phyloP scores from a whole-genome alignment of 768 basidiomycete genomes.

The Leucocoprinus birnbaumii region DNA sequence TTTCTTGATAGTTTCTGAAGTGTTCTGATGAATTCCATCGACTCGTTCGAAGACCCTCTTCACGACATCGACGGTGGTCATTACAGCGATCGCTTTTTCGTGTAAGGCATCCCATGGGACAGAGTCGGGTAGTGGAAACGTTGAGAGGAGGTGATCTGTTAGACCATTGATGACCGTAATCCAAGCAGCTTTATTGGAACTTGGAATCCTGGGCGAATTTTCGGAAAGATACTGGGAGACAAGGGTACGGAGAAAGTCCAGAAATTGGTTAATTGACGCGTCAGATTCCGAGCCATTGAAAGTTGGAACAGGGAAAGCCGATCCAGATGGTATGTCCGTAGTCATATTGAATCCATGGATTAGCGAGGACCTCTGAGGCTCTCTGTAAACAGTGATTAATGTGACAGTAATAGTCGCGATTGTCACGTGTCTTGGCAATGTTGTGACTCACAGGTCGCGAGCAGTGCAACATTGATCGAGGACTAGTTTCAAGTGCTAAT shows the following conservation, averaged over 20 bases:
- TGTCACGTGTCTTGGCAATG: not conserved
- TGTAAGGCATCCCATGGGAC: conserved; percentile 52
- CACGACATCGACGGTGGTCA: conserved; percentile 53
- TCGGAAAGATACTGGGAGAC: conserved; percentile 32
- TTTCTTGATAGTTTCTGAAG: conserved; percentile 43
- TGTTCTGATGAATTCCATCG: conserved; percentile 18
- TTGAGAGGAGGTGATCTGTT: conserved; percentile 48
- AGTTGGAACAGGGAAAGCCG: conserved; percentile 26
- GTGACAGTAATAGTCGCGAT: too few species aligned
- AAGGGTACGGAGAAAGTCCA: conserved; percentile 40
- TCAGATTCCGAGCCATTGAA: conserved; percentile 27
- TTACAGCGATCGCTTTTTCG: conserved; percentile 25
- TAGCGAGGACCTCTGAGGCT: too few species aligned
- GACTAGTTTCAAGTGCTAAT: too few species aligned
- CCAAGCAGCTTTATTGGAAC: conserved; percentile 43
- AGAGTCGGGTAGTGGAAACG: conserved; percentile 52
- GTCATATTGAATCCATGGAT: conserved; percentile 17
- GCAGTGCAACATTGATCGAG: too few species aligned
- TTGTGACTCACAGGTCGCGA: not conserved
- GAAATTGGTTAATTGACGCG: conserved; percentile 33
- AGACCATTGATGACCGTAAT: conserved; percentile 47
- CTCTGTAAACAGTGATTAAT: too few species aligned
- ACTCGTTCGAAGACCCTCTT: conserved; percentile 37
- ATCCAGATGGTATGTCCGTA: conserved; percentile 18
- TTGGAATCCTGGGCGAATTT: conserved; percentile 25